Evolutionary conservation across 805 yeast species (phyloP).

Genomic region (Hanseniaspora occidentalis): DNA sequence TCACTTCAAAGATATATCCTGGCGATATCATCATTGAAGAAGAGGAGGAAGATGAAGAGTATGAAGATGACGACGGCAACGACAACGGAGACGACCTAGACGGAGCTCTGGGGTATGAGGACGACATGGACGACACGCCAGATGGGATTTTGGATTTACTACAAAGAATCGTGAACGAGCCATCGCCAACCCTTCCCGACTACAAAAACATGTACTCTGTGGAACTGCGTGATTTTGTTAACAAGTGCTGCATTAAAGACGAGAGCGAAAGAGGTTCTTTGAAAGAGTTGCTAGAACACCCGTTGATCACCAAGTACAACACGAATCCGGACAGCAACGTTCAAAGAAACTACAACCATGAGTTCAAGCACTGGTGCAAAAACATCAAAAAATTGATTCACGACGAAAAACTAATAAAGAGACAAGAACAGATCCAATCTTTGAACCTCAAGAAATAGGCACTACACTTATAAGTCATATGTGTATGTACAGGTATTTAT

Average conservation of each 20-base stretch:
- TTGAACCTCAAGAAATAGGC: not conserved
- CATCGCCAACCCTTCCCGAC: slow-evolving; percentile 60
- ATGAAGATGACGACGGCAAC: not conserved
- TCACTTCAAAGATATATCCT: not conserved
- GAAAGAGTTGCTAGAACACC: slow-evolving; percentile 42
- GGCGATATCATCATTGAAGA: not conserved
- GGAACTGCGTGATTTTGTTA: slow-evolving; percentile 56
- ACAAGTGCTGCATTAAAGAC: slow-evolving; percentile 61
- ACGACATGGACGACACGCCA: slow-evolving; percentile 49
- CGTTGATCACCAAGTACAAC: slow-evolving; percentile 24
- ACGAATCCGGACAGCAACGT: slow-evolving; percentile 18
- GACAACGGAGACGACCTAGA: not conserved
- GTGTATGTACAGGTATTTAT: too few species aligned
- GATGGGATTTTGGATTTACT: slow-evolving; percentile 82
- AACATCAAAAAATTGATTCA: slow-evolving; percentile 21
- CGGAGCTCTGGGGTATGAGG: slow-evolving; percentile 6
- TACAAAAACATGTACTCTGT: slow-evolving; percentile 23
- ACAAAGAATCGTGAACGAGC: slow-evolving; percentile 88
- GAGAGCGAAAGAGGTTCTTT: slow-evolving; percentile 61
- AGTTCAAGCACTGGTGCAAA: slow-evolving; percentile 32
- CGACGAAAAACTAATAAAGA: slow-evolving; percentile 20
- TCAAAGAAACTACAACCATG: slow-evolving; percentile 8
- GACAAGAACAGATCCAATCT: slow-evolving; percentile 18
- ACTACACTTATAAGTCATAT: not conserved
- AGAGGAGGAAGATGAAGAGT: not conserved